These are phyloP conservation scores for Daldinia caldariorum DNA, from an alignment of 495 filamentous ascomycete species.

Conservation along the genomic window DNA sequence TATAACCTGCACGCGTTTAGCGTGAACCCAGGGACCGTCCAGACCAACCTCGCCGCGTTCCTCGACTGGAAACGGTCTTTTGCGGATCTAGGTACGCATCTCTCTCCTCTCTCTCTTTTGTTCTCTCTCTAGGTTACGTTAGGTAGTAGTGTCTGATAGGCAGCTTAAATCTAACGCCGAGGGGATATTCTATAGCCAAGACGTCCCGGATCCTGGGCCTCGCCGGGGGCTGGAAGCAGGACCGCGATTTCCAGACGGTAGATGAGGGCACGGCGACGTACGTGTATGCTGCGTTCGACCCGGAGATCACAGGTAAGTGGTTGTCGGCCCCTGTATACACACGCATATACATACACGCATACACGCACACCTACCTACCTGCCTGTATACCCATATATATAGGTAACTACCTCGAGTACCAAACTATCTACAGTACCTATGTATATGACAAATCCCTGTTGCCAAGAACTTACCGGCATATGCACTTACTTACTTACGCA, in stretches of 20 bases:
- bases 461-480: neutral
- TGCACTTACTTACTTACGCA: neutral
- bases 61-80: conserved; percentile 14
- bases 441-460: neutral
- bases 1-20: conserved; percentile 45
- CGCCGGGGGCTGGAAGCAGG: conserved; percentile 18
- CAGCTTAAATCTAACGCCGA: neutral
- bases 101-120: neutral
- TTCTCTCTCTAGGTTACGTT: too few species aligned
- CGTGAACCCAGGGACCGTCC: conserved; percentile 52
- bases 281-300: conserved; percentile 29
- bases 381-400: neutral
- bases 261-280: conserved; percentile 29
- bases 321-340: neutral
- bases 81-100: conserved; percentile 21
- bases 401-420: too few species aligned
- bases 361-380: neutral
- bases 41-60: conserved; percentile 35
- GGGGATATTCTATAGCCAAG: neutral
- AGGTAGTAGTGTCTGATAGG: too few species aligned
- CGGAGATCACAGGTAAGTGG: conserved; percentile 19
- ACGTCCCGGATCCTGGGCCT: conserved; percentile 16
- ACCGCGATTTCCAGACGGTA: neutral
- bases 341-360: neutral
- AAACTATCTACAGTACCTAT: neutral